phyloP scores from a whole-genome alignment of 1,284 basidiomycete genomes.

The Cryptococcus sp. region DNA sequence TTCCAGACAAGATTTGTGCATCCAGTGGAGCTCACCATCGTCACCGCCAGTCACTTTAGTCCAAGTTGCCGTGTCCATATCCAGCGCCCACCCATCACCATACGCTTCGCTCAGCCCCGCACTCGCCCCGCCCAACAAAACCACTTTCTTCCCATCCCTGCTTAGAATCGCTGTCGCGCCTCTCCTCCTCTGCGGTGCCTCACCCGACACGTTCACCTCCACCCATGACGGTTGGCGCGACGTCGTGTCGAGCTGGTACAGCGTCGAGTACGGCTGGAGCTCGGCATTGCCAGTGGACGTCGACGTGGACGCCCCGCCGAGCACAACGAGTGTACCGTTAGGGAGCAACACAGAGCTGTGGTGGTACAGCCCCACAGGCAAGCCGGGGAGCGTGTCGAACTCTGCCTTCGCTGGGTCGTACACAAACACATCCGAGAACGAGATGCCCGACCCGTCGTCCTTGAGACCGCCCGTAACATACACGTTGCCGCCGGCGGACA shows the following conservation, averaged over 20 bases:
- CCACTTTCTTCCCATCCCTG: conserved; percentile 55
- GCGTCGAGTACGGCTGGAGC: conserved; percentile 58
- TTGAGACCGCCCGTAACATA: conserved; percentile 72
- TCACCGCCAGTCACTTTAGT: conserved; percentile 15
- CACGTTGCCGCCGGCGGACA: conserved; percentile 54
- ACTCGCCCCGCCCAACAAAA: conserved; percentile 70
- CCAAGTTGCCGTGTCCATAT: conserved; percentile 57
- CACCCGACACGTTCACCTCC: conserved; percentile 48
- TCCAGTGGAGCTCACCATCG: conserved; percentile 9
- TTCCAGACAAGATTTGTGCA: not conserved
- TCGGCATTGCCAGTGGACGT: conserved; percentile 28
- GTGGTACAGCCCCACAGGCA: conserved; percentile 66
- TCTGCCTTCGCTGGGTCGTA: conserved; percentile 55
- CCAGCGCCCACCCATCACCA: conserved; percentile 71
- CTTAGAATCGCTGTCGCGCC: conserved; percentile 63
- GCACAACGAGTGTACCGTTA: conserved; percentile 66
- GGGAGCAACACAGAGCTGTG: conserved; percentile 65
- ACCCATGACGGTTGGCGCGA: conserved; percentile 57
- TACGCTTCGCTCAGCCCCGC: conserved; percentile 57
- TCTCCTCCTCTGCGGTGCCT: conserved; percentile 61
- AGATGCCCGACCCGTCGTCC: conserved; percentile 66
- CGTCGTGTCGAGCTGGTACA: conserved; percentile 66
- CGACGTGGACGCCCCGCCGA: conserved; percentile 67
- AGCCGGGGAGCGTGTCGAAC: conserved; percentile 60
- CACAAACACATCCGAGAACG: conserved; percentile 62